These are phyloP conservation scores for Pseudocercospora fijiensis DNA, from an alignment of 2,329 filamentous ascomycete species.

Conservation along the genomic window DNA sequence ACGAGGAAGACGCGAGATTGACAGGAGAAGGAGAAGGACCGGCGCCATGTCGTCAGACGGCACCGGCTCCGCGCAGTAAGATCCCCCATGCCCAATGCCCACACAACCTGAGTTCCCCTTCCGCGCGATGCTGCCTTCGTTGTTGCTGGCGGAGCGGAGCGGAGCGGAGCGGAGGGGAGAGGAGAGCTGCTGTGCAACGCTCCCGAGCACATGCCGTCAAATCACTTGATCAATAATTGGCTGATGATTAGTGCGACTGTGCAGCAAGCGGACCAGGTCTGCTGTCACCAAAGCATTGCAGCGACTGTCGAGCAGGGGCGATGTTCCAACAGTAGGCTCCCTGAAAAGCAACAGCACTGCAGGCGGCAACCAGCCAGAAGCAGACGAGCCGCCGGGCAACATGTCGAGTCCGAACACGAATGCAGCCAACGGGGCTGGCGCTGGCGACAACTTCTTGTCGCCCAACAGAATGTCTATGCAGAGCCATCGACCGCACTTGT, in stretches of 20 bases:
- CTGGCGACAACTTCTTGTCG: conserved; percentile 22
- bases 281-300: conserved; percentile 55
- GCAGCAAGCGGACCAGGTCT: conserved; percentile 51
- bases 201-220: background rate
- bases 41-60: conserved; percentile 12
- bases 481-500: conserved; percentile 36
- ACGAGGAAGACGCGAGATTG: background rate
- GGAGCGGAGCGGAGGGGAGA: too few species aligned
- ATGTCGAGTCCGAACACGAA: conserved; percentile 18
- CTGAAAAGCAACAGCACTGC: conserved; percentile 9
- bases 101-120: conserved; percentile 1
- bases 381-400: conserved; percentile 10
- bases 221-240: conserved; percentile 3
- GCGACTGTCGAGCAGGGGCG: conserved; percentile 51
- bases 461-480: conserved; percentile 30
- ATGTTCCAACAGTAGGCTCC: conserved; percentile 38
- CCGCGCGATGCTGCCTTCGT: background rate
- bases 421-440: conserved; percentile 19
- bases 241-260: conserved; percentile 4
- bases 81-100: conserved; percentile 4
- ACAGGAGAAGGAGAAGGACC: background rate
- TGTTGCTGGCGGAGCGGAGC: too few species aligned
- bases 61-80: background rate
- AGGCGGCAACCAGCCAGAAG: conserved; percentile 3
- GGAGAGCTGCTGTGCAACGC: conserved; percentile 5